Base-by-base conservation (phyloP, 2,329 filamentous ascomycete genomes). In the Emergomyces pasteurianus region DNA sequence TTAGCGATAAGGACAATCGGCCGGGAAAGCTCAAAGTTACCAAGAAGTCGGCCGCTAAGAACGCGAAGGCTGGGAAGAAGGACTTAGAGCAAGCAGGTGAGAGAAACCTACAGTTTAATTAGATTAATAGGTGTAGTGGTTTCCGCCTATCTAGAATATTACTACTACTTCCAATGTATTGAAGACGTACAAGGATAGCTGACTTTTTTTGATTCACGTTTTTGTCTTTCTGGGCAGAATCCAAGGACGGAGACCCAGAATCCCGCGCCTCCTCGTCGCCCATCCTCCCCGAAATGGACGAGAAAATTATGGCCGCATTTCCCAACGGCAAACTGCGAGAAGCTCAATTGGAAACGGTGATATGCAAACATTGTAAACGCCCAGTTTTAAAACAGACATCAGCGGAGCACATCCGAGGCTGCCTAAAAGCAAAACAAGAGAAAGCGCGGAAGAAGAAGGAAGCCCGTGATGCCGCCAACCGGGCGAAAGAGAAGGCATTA, bases 361-460 rank as follows among this genome's bases (percentile, higher is more conserved):
- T 88, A 66, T 99, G 92, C 81, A 96, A 94, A 72, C 90, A 95
- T 72, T 99, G 92, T 78, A 96, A 94, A 75, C 92, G 95, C 68
- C 88, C 88, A 58, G 83, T 96, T 14, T 79, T 94, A 16, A 88
- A 87, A 68, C 84, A 84, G 38, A 86, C 85, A 0, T 88, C 89
- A 1, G 86, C 87, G 62, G 83, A 84, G 21, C 92, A 99, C 70
- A 90, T 96, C 63, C 86, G 87, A 43, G 84, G 87, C 53, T 99
- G 92, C 69, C 77, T 96, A 61, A 87, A 86, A 66, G 84, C 91
- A 60, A 96, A 95, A 76, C 90, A 87, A 68, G 87, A 89, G 72
- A 89, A 90, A 75, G 86, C 87, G 0, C 85, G 88, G 69, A 83
- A 86, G 59, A 90, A 90, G 75, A 89, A 89, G 69, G 87, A 89